Base-by-base conservation (phyloP, 2,329 filamentous ascomycete genomes). In the Xylariaceae sp. region DNA sequence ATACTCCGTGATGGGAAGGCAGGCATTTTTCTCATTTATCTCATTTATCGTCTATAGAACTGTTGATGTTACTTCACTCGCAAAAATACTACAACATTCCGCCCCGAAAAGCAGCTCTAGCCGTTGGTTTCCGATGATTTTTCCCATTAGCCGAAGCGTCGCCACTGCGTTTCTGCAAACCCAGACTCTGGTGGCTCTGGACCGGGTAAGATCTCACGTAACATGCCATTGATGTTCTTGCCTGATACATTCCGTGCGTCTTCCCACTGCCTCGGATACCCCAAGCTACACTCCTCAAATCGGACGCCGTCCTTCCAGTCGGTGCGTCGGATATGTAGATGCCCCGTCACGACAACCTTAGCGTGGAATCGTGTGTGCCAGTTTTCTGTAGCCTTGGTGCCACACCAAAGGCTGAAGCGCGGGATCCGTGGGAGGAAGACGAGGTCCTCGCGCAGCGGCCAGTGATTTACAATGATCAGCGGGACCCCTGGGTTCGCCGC, bases 321-420 rank as follows among this genome's bases (percentile, higher is more conserved):
- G 13, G 72, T 73, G 41, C 72, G 63, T n/a, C 68, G 69, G 24
- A 74, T 64, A 43, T 74, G 72, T 46, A 74, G 49, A 45, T 74
- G 71, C 0, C 72, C 72, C 10, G 65, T 68, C 3, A 74, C 66
- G 3, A 73, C 72, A 6, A 72, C 72, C 39, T 67, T 69, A 6
- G 71, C 70, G 21, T 57, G 52, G 60, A 72, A 73, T 6, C 67
- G 57, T 52, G 44, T 62, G 58, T 72, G 70, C 72, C 72, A 74
- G 55, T 70, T 67, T 32, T 65, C 61, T 11, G 72, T 74, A 35
- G 59, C 54, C 54, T 61, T 68, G 5, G 69, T 73, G n/a, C 72
- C 72, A 61, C 72, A 73, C 72, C 72, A 74, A 16, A 73, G 59
- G 26, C 63, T 68, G 61, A 74, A 74, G n/a, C 71, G 61, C 26